These are phyloP conservation scores for Pulveroboletus sp. DNA, from an alignment of 768 basidiomycete species.

Conservation along the genomic window DNA sequence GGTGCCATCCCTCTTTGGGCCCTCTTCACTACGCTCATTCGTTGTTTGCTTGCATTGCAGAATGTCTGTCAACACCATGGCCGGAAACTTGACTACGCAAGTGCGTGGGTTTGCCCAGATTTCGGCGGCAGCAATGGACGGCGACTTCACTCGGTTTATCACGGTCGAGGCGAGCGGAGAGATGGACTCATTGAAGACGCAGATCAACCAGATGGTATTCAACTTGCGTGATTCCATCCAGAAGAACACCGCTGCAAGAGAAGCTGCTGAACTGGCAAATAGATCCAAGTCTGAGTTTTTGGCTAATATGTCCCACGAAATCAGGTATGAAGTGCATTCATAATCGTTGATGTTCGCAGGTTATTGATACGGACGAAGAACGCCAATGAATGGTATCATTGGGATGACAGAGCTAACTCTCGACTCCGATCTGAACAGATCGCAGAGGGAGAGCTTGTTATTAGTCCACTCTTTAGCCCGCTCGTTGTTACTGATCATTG, in stretches of 20 bases:
- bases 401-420: conserved; percentile 99
- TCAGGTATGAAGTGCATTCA: conserved; percentile 55
- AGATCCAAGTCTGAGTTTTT: conserved; percentile 96
- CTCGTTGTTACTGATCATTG: conserved; percentile 91
- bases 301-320: conserved; percentile 98
- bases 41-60: conserved; percentile 34
- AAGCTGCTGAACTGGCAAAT: conserved; percentile 97
- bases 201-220: conserved; percentile 99
- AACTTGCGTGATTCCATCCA: conserved; percentile 94
- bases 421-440: conserved; percentile 90
- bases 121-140: conserved; percentile 96
- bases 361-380: conserved; percentile 45
- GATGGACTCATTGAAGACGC: conserved; percentile 99
- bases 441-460: conserved; percentile 91
- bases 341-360: background rate
- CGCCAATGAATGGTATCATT: conserved; percentile 99
- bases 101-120: conserved; percentile 99
- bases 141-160: conserved; percentile 98
- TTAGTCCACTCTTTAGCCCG: conserved; percentile 94
- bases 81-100: conserved; percentile 92
- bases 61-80: conserved; percentile 97
- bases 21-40: background rate
- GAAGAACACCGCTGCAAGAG: conserved; percentile 96
- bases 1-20: conserved; percentile 27
- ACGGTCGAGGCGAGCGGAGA: conserved; percentile 98